Conservation (phyloP, 805 yeast species). For the Hanseniaspora hatyaiensis region DNA sequence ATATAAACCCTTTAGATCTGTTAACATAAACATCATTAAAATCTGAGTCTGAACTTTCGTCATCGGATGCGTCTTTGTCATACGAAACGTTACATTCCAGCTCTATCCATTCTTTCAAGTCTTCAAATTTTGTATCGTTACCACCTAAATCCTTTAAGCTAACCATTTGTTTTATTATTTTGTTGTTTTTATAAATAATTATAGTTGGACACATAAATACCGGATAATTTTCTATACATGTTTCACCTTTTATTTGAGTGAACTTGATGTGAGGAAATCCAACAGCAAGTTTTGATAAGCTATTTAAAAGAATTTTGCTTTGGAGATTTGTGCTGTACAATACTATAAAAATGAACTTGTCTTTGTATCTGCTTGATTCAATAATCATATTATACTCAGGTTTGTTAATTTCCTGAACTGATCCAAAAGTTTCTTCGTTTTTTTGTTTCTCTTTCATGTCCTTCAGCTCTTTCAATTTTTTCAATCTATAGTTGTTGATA, state of each 20-base stretch:
- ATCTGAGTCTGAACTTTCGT: constrained; percentile 6
- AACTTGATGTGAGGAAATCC: constrained; percentile 75
- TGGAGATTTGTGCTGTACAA: constrained; percentile 66
- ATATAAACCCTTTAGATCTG: constrained; percentile 6
- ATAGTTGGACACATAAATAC: constrained; percentile 84
- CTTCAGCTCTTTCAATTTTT: constrained; percentile 64
- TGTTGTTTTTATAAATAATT: constrained; percentile 64
- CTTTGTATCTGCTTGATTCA: constrained; percentile 45
- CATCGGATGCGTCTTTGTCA: constrained; percentile 6
- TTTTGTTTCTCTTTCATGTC: constrained; percentile 35
- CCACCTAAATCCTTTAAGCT: constrained; percentile 81
- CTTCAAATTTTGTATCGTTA: constrained; percentile 53
- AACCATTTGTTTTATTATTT: constrained; percentile 67
- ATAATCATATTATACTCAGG: constrained; percentile 87
- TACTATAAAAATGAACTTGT: constrained; percentile 45
- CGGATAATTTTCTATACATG: constrained; percentile 90
- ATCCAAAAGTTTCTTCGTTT: constrained; percentile 49
- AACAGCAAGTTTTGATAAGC: constrained; percentile 48
- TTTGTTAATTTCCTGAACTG: constrained; percentile 65
- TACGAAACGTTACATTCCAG: constrained; percentile 8
- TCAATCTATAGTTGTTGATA: constrained; percentile 59
- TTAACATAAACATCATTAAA: constrained; percentile 6
- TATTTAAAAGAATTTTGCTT: constrained; percentile 53
- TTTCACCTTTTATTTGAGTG: constrained; percentile 78
- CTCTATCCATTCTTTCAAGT: constrained; percentile 49